These are phyloP conservation scores for Mitragyna speciosa DNA, from an alignment of 257 asterid genomes.

Conservation along the genomic window DNA sequence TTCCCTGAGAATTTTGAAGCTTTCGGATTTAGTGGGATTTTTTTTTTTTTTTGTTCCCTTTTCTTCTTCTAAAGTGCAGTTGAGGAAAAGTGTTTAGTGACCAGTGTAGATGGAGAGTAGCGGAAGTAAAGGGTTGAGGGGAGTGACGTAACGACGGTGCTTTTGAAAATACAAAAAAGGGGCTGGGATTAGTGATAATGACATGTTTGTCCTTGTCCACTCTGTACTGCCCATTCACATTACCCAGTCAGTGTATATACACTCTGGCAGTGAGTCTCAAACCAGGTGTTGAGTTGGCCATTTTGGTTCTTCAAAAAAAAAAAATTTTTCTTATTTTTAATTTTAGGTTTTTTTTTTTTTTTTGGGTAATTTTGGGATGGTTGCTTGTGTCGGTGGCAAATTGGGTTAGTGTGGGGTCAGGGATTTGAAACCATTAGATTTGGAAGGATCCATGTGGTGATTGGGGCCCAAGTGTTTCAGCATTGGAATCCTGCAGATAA, in stretches of 20 bases:
- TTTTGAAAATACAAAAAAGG: conserved; percentile 11
- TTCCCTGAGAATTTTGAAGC: background rate
- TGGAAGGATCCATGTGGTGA: conserved; percentile 10
- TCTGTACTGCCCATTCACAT: background rate
- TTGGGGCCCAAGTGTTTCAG: conserved; percentile 19
- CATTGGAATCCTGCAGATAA: conserved; percentile 22
- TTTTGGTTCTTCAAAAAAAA: conserved; percentile 8
- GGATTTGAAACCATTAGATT: conserved; percentile 6
- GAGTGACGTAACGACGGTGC: background rate
- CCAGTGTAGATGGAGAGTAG: conserved; percentile 6
- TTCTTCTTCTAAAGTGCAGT: background rate
- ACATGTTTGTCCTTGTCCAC: conserved; percentile 16
- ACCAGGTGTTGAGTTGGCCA: background rate
- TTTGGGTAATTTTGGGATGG: background rate
- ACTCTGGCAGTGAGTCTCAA: background rate
- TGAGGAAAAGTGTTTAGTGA: background rate
- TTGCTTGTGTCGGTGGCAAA: conserved; percentile 27
- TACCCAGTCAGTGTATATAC: too few relatives aligned
- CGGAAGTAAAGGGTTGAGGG: background rate
- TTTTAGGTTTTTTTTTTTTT: background rate
- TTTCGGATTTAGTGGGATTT: background rate
- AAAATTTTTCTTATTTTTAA: background rate
- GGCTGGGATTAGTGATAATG: conserved; percentile 1
- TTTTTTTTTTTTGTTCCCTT: too few relatives aligned
- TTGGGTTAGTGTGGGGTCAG: background rate